Evolutionary conservation across 2,329 filamentous ascomycete species (phyloP).

Genomic region (Penicillium sp.): DNA sequence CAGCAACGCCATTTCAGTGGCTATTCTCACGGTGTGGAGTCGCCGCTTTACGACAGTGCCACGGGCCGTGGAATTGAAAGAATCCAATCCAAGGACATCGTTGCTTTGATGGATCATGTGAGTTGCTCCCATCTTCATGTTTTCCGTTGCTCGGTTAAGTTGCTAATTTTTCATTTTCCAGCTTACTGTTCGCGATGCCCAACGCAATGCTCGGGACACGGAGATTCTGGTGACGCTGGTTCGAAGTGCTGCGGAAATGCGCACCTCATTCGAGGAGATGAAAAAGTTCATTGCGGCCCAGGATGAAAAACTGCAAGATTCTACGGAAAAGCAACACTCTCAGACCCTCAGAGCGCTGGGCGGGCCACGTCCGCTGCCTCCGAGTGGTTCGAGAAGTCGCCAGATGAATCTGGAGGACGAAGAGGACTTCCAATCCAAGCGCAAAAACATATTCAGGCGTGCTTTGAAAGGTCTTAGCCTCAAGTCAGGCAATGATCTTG

Average conservation of each 20-base stretch:
- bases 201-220: constrained; percentile 90
- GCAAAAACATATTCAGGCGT: constrained; percentile 86
- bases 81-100: constrained; percentile 93
- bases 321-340: constrained; percentile 82
- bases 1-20: constrained; percentile 68
- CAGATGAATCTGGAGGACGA: constrained; percentile 47
- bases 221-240: constrained; percentile 94
- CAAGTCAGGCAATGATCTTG: constrained; percentile 81
- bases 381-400: constrained; percentile 54
- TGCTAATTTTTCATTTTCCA: constrained; percentile 32
- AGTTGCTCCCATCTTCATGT: constrained; percentile 30
- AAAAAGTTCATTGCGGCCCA: constrained; percentile 87
- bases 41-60: constrained; percentile 82
- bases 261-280: constrained; percentile 91
- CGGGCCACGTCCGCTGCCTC: constrained; percentile 77
- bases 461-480: constrained; percentile 86
- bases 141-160: neutral
- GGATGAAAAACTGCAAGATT: constrained; percentile 80
- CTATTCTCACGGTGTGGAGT: constrained; percentile 84
- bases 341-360: constrained; percentile 76
- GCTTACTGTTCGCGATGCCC: constrained; percentile 92
- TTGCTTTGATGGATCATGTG: constrained; percentile 93
- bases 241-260: constrained; percentile 91
- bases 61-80: constrained; percentile 82
- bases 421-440: constrained; percentile 64